These are phyloP conservation scores for Fusarium palustre DNA, from an alignment of 2,329 filamentous ascomycete species.

Conservation along the genomic window DNA sequence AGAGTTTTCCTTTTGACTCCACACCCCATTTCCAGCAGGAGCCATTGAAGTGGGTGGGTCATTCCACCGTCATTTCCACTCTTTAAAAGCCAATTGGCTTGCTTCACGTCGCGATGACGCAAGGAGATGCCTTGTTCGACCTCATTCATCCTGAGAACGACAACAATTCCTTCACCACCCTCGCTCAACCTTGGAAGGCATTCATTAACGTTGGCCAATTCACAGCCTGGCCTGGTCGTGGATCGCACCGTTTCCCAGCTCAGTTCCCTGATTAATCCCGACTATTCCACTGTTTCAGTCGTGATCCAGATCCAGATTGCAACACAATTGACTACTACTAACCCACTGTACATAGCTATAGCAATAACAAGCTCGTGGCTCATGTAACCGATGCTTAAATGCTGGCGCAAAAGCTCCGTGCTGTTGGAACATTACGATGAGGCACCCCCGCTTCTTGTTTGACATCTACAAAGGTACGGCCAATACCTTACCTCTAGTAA, in stretches of 20 bases:
- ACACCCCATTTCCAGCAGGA: conserved; percentile 35
- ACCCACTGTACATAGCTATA: background rate
- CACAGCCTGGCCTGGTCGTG: background rate
- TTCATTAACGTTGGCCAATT: background rate
- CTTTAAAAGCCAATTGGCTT: conserved; percentile 35
- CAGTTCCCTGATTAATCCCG: conserved; percentile 20
- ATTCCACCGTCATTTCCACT: conserved; percentile 42
- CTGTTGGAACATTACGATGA: conserved; percentile 13
- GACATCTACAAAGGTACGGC: background rate
- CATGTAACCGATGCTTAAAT: conserved; percentile 3
- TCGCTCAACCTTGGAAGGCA: conserved; percentile 18
- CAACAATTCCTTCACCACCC: conserved; percentile 30
- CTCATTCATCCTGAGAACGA: conserved; percentile 22
- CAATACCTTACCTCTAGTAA: conserved; percentile 8
- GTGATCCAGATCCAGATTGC: conserved; percentile 7
- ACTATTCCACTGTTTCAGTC: conserved; percentile 21
- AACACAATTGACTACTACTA: background rate
- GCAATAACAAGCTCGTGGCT: conserved; percentile 12
- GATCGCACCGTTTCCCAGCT: conserved; percentile 17
- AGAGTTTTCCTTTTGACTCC: conserved; percentile 28
- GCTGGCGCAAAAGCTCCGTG: conserved; percentile 35
- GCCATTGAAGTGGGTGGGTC: conserved; percentile 29
- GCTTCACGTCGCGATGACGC: conserved; percentile 44
- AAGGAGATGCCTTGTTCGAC: conserved; percentile 37
- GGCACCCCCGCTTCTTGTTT: conserved; percentile 25